Percentiles rank a stretch among this genome's conserved stretches.
phyloP scores from a whole-genome alignment of 1,284 basidiomycete genomes.

The Cutaneotrichosporon cutaneum region DNA sequence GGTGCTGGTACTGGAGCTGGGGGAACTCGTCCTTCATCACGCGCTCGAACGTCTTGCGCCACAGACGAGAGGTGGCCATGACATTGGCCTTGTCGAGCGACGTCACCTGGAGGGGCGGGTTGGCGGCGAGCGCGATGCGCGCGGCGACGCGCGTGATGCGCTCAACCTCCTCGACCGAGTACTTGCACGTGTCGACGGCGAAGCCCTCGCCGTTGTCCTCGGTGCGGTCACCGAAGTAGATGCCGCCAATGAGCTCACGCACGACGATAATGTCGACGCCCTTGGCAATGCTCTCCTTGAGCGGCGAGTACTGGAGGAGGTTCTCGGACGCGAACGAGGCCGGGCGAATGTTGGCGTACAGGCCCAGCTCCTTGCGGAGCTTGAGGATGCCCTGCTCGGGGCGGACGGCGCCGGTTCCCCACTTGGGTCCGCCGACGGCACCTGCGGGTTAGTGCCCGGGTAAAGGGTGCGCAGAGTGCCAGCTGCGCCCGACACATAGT shows the following conservation, averaged over 20 bases:
- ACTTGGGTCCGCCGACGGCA: constrained; percentile 93
- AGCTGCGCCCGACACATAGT: neutral
- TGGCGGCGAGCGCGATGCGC: constrained; percentile 77
- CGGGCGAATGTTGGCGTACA: constrained; percentile 98
- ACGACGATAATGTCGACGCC: constrained; percentile 92
- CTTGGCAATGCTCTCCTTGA: constrained; percentile 79
- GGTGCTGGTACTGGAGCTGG: constrained; percentile 79
- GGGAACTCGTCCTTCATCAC: constrained; percentile 81
- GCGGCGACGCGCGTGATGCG: constrained; percentile 95
- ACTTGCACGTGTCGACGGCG: constrained; percentile 89
- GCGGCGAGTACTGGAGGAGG: constrained; percentile 85
- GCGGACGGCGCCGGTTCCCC: constrained; percentile 89
- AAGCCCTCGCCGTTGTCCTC: constrained; percentile 68
- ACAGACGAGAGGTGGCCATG: constrained; percentile 88
- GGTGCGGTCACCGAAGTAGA: constrained; percentile 88
- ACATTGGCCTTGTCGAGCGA: constrained; percentile 99
- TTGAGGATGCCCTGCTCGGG: constrained; percentile 91
- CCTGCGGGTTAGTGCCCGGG: constrained; percentile 58
- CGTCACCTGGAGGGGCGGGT: constrained; percentile 85
- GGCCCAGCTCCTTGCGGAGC: constrained; percentile 90
- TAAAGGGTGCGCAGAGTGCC: neutral
- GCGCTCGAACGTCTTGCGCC: constrained; percentile 88
- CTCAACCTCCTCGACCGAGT: constrained; percentile 87
- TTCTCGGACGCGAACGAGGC: constrained; percentile 91
- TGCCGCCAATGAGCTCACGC: constrained; percentile 88